phyloP scores from a whole-genome alignment of 2,329 filamentous ascomycete species.

The Dactylellina parvicollis region DNA sequence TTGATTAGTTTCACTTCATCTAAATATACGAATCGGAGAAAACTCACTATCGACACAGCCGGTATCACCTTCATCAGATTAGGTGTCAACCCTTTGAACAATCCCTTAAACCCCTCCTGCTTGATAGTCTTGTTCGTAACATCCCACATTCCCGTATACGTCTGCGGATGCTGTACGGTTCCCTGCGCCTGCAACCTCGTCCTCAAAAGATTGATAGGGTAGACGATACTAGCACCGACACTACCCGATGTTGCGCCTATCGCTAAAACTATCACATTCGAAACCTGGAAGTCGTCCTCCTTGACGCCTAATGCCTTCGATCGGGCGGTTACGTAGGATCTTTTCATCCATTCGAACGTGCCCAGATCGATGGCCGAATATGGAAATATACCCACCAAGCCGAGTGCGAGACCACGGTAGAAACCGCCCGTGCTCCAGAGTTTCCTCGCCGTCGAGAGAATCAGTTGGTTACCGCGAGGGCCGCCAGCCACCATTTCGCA shows the following conservation, averaged over 20 bases:
- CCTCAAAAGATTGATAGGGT: constrained; percentile 90
- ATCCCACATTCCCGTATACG: constrained; percentile 90
- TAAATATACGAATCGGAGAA: constrained; percentile 1
- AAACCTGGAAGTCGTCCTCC: constrained; percentile 80
- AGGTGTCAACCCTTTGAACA: constrained; percentile 94
- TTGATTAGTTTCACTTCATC: constrained; percentile 54
- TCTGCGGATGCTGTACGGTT: constrained; percentile 86
- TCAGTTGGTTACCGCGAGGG: constrained; percentile 81
- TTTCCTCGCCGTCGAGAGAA: constrained; percentile 82
- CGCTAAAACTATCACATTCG: constrained; percentile 84
- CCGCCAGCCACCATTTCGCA: constrained; percentile 91
- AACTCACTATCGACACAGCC: constrained; percentile 81
- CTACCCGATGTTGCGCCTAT: constrained; percentile 91
- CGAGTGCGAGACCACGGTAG: constrained; percentile 93
- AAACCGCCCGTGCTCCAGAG: constrained; percentile 86
- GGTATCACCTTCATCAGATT: constrained; percentile 97
- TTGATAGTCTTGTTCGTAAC: constrained; percentile 83
- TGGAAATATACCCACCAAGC: constrained; percentile 94
- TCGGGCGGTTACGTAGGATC: constrained; percentile 74
- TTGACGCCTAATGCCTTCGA: constrained; percentile 75
- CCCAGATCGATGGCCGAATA: constrained; percentile 97
- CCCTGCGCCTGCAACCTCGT: constrained; percentile 90
- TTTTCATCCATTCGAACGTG: constrained; percentile 93
- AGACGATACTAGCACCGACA: constrained; percentile 91
- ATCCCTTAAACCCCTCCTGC: constrained; percentile 81